phyloP scores from a whole-genome alignment of 306 rosid genomes.

The Vachellia pachyceras region DNA sequence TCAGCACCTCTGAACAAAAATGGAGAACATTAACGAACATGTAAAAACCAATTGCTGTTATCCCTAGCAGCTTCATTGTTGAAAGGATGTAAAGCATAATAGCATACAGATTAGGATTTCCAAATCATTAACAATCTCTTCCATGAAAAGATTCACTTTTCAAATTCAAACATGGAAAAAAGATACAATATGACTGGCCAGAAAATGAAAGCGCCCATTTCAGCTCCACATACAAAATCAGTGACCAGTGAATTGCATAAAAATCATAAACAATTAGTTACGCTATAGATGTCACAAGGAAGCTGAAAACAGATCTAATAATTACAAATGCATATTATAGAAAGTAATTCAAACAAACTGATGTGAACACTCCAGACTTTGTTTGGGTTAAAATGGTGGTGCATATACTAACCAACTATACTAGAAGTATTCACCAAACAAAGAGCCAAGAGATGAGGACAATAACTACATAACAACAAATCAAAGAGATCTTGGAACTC shows the following conservation, averaged over 20 bases:
- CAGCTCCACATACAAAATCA: background rate
- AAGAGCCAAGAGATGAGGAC: background rate
- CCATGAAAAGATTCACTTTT: background rate
- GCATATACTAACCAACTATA: background rate
- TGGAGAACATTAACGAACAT: conserved; percentile 5
- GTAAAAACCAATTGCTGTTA: background rate
- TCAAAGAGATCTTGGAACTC: background rate
- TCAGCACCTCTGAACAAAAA: conserved; percentile 78
- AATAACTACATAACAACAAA: background rate
- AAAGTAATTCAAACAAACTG: background rate
- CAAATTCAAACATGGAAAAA: background rate
- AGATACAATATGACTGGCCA: background rate
- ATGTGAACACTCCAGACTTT: background rate
- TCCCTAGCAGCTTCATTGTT: background rate
- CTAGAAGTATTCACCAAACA: background rate
- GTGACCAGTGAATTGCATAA: background rate
- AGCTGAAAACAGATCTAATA: background rate
- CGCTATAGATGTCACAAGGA: background rate
- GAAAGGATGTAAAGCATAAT: background rate
- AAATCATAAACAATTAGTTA: background rate
- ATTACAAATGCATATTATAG: background rate
- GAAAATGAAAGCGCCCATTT: background rate
- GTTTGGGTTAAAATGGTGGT: background rate
- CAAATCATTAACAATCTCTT: background rate
- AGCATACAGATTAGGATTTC: background rate